Evolutionary conservation across 495 filamentous ascomycete species (phyloP).

Genomic region (Geoglossum glabrum): DNA sequence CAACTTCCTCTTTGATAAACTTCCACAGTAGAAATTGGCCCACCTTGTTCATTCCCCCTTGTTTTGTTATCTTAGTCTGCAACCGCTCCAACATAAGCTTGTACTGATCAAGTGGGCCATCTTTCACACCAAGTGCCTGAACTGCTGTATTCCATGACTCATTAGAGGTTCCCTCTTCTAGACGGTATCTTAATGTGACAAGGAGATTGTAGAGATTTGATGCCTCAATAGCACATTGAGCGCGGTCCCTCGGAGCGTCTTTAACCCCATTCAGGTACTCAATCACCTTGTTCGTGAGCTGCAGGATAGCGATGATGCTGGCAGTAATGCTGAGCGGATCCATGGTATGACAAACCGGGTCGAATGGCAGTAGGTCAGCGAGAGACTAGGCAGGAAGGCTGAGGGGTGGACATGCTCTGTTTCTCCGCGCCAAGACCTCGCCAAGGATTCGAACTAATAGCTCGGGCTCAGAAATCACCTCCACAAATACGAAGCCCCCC

Average conservation of each 20-base stretch:
- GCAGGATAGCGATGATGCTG: not conserved
- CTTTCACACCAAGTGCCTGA: not conserved
- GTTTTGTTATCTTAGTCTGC: not conserved
- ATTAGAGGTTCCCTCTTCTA: no score
- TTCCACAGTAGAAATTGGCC: not conserved
- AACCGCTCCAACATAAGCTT: not conserved
- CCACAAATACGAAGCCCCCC: no score
- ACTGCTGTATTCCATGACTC: not conserved
- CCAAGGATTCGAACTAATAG: no score
- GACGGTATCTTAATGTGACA: no score
- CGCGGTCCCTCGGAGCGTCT: not conserved
- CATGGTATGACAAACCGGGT: no score
- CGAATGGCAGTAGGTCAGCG: no score
- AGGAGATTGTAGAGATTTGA: no score
- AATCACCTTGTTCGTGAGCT: not conserved
- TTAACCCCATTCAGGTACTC: not conserved
- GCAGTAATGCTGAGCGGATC: not conserved
- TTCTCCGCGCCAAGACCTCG: no score
- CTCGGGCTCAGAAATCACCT: no score
- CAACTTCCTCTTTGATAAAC: slow-evolving; percentile 9
- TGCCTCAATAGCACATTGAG: not conserved
- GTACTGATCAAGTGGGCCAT: not conserved
- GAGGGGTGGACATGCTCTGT: no score
- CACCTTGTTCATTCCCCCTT: not conserved
- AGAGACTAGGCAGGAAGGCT: no score